Base-by-base conservation (phyloP, 805 yeast genomes). In the Cyberlindnera saturnus region DNA sequence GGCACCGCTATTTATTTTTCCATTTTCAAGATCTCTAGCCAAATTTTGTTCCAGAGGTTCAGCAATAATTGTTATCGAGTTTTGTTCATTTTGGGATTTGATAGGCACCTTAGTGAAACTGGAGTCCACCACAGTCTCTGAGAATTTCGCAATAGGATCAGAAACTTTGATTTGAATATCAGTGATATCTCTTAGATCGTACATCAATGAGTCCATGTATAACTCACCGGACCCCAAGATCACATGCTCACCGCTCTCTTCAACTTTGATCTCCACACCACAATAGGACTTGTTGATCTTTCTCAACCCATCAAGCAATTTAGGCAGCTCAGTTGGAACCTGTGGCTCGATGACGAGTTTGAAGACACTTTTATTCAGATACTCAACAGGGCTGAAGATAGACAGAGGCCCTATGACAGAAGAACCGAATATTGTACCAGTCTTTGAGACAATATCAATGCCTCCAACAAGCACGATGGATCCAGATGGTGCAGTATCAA, bases 231-330 rank as follows among this genome's bases (percentile, higher is more conserved):
- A 77, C 0, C 93, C 96, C 23, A 81, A 56, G 0, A 93, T 60
- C 1, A 81, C 79, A 58, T 84, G 87, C 53, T 89, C 97, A 2
- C 97, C 96, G 40, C 90, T 83, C 51, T 86, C 95, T 59, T 88
- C 96, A 1, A 84, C 87, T 49, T 74, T 78, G n/a, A 86, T 67
- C 17, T 72, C 72, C 32, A 80, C 70, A 4, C 89, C 82, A 9
- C 83, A 73, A 56, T 86, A 90, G 1, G 81, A 67, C 50, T 74
- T 76, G 52, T 74, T 74, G 26, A 86, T 64, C 43, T 70, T 75
- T 45, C 83, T 70, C 38, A 93, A 64, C 0, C 88, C 90, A n/a
- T 77, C 80, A 13, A 82, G 66, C 51, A 93, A 66, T 46, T 74
- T 74, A 0, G 95, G 91, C 15, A 86, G 64, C 44, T 90, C 95